Evolutionary conservation across 176 grass and related monocot genomes (phyloP), one percentile per base, ranked within the genome.

Genomic region (Avena sativa): DNA sequence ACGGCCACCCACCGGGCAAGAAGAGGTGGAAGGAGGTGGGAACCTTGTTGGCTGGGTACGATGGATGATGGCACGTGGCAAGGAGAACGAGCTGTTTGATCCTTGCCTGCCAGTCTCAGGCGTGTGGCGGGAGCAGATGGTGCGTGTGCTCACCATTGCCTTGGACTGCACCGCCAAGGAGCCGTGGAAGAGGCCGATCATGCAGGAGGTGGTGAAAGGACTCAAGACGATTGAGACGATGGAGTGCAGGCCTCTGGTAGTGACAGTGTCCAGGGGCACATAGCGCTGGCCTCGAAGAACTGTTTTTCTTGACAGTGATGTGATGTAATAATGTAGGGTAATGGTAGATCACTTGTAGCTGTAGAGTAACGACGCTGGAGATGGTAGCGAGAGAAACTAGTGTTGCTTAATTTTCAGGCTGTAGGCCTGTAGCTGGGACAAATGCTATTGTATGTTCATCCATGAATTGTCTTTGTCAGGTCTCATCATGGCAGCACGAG

Each of bases 11-110:
- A 98, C 92, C 3, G 97, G 97, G 15, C 94, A 98, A 71, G 97
- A 96, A 20, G 97, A 98, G 8, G 77, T 77, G 30, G 90, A 98
- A 86, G 97, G 94, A 14, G 97, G 97, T 20, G 97, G 92, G 53
- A 99, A 99, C 79, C 80, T 99, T 50, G 97, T 99, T 4, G 92
- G 92, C 6, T 99, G 97, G 97, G 89, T 96, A 51, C 85, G 92
- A 50, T 99, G 97, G 97, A 93, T 99, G 94, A 87, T 86, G 9
- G 68, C 62, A 0, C 86, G 34, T 20, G 82, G 91, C 4, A 93
- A 86, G 86, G 74, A 91, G 76, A 63, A 72, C 10, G 94, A 94
- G 57, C 80, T 99, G 53, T 94, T 99, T 75, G 97, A 99, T 69
- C 90, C 87, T 2, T 96, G 85, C 68, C 74, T 99, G 71, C 89